phyloP scores from a whole-genome alignment of 352 stramenopile species.

The Globisporangium okanoganense region DNA sequence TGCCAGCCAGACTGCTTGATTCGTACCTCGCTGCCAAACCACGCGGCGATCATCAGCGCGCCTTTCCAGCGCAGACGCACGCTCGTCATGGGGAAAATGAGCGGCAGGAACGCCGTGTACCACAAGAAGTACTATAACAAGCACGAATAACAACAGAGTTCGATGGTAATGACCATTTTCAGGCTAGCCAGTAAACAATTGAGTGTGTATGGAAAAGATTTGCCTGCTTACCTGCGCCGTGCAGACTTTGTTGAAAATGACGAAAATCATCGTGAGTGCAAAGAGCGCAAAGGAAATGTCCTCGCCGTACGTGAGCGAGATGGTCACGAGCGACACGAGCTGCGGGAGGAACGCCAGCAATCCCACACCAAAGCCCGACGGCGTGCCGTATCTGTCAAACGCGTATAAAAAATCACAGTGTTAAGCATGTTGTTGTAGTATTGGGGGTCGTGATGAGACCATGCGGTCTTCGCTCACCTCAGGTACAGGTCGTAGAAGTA shows the following conservation, averaged over 20 bases:
- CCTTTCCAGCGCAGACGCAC: slow-evolving; percentile 67
- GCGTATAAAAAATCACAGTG: neutral
- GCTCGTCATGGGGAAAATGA: slow-evolving; percentile 77
- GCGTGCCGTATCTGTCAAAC: slow-evolving; percentile 64
- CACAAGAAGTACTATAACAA: slow-evolving; percentile 97
- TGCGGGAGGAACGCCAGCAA: slow-evolving; percentile 85
- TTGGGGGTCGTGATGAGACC: neutral
- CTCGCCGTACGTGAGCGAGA: slow-evolving; percentile 62
- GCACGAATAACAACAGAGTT: neutral
- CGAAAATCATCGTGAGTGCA: slow-evolving; percentile 97
- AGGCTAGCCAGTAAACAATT: no score
- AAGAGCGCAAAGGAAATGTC: slow-evolving; percentile 95
- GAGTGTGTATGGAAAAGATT: no score
- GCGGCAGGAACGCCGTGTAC: slow-evolving; percentile 93
- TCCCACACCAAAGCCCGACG: slow-evolving; percentile 68
- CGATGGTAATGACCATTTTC: neutral
- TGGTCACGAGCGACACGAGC: slow-evolving; percentile 66
- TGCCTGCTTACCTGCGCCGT: slow-evolving; percentile 63
- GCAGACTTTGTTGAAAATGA: slow-evolving; percentile 97
- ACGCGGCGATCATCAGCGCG: slow-evolving; percentile 53
- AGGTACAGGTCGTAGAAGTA: slow-evolving; percentile 99
- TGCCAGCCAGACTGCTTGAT: neutral
- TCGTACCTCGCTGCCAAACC: slow-evolving; percentile 73
- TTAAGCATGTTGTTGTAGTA: neutral
- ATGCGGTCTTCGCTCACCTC: slow-evolving; percentile 19